Conservation (phyloP, 495 filamentous ascomycete species). For the Gamarada debralockiae region DNA sequence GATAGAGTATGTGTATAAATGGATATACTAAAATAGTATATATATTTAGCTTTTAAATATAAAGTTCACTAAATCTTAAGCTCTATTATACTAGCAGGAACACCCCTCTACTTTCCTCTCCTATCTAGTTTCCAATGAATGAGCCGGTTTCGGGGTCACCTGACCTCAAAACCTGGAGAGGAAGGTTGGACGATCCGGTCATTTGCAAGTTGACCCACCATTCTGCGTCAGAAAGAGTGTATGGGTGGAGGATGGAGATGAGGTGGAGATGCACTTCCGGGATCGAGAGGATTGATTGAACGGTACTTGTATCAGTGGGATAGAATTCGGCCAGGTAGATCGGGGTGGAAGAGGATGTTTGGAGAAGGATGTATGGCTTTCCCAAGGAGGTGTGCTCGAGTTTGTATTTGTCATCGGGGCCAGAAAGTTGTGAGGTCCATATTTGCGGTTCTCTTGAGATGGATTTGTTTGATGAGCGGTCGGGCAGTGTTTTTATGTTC, state of each 20-base stretch:
- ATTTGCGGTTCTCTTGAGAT: neutral
- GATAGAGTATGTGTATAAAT: too few relatives aligned
- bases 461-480: too few relatives aligned
- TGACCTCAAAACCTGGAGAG: conserved; percentile 3
- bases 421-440: neutral
- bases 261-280: neutral
- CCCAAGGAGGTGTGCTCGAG: neutral
- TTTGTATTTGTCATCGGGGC: neutral
- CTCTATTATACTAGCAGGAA: too few relatives aligned
- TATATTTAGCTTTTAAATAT: too few relatives aligned
- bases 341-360: neutral
- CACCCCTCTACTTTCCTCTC: too few relatives aligned
- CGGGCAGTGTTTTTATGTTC: too few relatives aligned
- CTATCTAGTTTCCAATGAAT: neutral
- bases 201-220: conserved; percentile 8
- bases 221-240: conserved; percentile 10
- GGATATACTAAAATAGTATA: too few relatives aligned
- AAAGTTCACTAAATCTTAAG: too few relatives aligned
- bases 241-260: conserved; percentile 3
- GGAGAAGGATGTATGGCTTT: conserved; percentile 6
- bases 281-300: neutral
- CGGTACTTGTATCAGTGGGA: neutral
- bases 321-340: conserved; percentile 10
- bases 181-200: neutral
- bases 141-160: neutral